Base-by-base conservation (phyloP, 139 green algal genomes). In the Closterium sp. region DNA sequence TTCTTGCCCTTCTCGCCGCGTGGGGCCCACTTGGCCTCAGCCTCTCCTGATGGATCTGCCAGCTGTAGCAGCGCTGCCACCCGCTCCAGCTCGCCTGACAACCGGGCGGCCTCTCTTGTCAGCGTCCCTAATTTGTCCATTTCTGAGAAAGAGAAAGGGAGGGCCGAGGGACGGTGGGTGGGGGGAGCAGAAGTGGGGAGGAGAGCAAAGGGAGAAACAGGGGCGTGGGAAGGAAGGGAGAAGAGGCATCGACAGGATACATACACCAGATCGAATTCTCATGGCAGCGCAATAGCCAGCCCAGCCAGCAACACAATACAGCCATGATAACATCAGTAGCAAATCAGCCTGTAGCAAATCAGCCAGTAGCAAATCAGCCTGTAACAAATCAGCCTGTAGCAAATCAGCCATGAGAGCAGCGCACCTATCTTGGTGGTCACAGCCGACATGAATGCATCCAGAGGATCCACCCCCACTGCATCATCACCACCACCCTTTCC, bases 401-500 rank as follows among this genome's bases (percentile, higher is more conserved):
- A n/a, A n/a, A n/a, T n/a, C n/a, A n/a, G n/a, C n/a, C n/a, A n/a
- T n/a, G n/a, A n/a, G n/a, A 50, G 85, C 42, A 38, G 50, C 79
- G 94, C 86, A 90, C 90, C 92, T 73, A 95, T 94, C 31, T 94
- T 85, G 19, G 70, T 87, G 3, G 28, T 28, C 9, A 96, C 88
- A 17, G 88, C 32, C 19, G 32, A 87, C 92, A 95, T 96, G 92
- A 95, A 96, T 10, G 87, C 79, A 84, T 96, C 94, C 30, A 96
- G 79, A 17, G 91, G 34, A 50, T 96, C 94, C 62, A 79, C 3
- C 4, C 2, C 92, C 27, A 29, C 84, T 73, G 2, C 70, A 22
- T 28, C 22, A 22, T 85, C 89, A 28, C 11, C 70, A 24, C 5
- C 28, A 31, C 70, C 89, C 42, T n/a, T n/a, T n/a, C n/a, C n/a